phyloP scores from a whole-genome alignment of 768 basidiomycete genomes.

The Tulasnella sp. region DNA sequence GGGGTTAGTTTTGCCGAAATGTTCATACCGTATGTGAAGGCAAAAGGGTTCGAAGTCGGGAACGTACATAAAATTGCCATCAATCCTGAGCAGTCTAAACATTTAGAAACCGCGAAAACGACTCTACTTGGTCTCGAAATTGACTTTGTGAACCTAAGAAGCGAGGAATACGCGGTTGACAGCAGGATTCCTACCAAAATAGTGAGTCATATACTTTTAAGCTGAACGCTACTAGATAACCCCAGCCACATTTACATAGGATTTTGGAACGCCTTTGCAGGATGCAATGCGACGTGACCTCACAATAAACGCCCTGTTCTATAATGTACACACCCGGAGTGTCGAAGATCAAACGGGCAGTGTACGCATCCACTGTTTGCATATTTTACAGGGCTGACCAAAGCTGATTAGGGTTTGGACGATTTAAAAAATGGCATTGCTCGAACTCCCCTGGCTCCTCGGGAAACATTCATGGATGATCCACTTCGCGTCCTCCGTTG shows the following conservation, averaged over 20 bases:
- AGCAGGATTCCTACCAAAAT: conserved; percentile 84
- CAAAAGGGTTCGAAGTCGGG: conserved; percentile 36
- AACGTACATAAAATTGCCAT: conserved; percentile 71
- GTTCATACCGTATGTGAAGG: conserved; percentile 50
- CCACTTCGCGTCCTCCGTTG: conserved; percentile 86
- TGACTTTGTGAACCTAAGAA: conserved; percentile 87
- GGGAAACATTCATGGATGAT: conserved; percentile 85
- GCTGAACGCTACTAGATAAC: background rate
- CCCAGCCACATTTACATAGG: conserved; percentile 31
- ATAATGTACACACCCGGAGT: conserved; percentile 73
- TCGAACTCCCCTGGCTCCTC: conserved; percentile 77
- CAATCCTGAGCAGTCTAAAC: conserved; percentile 96
- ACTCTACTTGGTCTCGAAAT: conserved; percentile 68
- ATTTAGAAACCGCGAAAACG: conserved; percentile 88
- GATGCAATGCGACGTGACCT: conserved; percentile 85
- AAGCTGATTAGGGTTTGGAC: conserved; percentile 49
- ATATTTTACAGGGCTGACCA: conserved; percentile 13
- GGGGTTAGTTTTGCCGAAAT: conserved; percentile 77
- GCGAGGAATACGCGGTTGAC: conserved; percentile 76
- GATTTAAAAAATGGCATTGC: conserved; percentile 70
- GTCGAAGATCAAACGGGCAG: conserved; percentile 83
- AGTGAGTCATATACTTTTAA: conserved; percentile 34
- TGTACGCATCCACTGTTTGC: conserved; percentile 28
- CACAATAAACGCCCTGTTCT: conserved; percentile 93
- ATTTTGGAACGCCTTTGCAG: conserved; percentile 81